Evolutionary conservation across 2,329 filamentous ascomycete species (phyloP).

Genomic region (Xylaria sp.): DNA sequence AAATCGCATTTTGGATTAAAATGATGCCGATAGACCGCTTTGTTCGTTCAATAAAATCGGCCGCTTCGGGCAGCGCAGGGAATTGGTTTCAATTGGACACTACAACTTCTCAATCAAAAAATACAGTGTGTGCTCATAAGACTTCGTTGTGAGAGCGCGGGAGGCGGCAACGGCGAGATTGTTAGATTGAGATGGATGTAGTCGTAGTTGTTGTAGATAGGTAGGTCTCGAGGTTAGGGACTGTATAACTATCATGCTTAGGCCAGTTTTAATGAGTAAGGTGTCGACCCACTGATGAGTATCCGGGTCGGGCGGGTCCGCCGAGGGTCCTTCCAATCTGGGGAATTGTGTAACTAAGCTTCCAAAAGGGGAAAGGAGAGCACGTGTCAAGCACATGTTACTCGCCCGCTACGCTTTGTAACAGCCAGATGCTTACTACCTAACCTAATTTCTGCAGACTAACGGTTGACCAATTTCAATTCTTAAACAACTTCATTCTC

Average conservation of each 20-base stretch:
- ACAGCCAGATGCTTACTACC: background rate
- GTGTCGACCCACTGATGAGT: background rate
- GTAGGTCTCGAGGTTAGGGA: background rate
- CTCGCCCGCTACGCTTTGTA: background rate
- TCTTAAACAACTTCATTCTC: background rate
- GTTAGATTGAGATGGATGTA: conserved; percentile 2
- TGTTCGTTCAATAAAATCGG: conserved; percentile 16
- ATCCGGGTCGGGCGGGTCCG: conserved; percentile 3
- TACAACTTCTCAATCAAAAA: background rate
- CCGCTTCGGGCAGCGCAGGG: background rate
- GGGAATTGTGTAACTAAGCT: conserved; percentile 9
- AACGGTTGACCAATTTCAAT: background rate
- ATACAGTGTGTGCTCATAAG: background rate
- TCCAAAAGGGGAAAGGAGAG: conserved; percentile 1
- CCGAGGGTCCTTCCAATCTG: conserved; percentile 28
- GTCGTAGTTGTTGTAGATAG: too few species aligned
- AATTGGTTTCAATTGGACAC: background rate
- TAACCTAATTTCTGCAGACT: background rate
- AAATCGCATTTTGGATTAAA: conserved; percentile 69
- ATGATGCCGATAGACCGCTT: conserved; percentile 22
- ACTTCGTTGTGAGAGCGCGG: background rate
- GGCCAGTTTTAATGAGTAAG: conserved; percentile 13
- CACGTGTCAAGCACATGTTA: conserved; percentile 10
- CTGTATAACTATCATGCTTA: background rate
- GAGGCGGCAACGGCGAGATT: background rate